phyloP scores from a whole-genome alignment of 2,329 filamentous ascomycete species.

The Ophiostoma fasciatum region DNA sequence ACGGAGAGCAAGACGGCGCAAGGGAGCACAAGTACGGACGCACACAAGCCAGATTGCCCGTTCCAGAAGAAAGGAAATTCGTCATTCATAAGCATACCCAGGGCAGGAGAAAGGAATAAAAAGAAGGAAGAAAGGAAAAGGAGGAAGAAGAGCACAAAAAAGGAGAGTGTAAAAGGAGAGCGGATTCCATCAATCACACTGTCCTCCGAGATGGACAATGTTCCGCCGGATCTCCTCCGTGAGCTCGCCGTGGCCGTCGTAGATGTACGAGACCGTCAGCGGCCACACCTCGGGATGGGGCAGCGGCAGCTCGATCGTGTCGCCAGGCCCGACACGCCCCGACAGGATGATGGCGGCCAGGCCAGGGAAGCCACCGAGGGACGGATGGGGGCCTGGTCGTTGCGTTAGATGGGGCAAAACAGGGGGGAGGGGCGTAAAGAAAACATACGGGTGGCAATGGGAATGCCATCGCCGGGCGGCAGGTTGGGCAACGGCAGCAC shows the following conservation, averaged over 20 bases:
- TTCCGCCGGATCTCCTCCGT: conserved; percentile 35
- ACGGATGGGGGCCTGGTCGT: conserved; percentile 30
- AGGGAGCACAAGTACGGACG: no score
- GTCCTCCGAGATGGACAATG: conserved; percentile 39
- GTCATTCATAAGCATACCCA: conserved; percentile 2
- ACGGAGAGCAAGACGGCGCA: no score
- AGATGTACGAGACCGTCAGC: conserved; percentile 39
- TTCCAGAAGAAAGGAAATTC: background rate
- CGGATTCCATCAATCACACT: conserved; percentile 6
- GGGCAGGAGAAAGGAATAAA: background rate
- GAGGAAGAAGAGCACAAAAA: background rate
- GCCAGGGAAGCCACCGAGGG: conserved; percentile 34
- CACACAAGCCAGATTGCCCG: no score
- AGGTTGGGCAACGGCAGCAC: conserved; percentile 2
- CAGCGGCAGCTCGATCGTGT: conserved; percentile 41
- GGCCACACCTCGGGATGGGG: conserved; percentile 41
- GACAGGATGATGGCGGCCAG: conserved; percentile 40
- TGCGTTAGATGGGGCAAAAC: no score
- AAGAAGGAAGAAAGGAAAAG: background rate
- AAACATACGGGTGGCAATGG: conserved; percentile 32
- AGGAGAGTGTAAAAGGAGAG: background rate
- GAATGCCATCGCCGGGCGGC: conserved; percentile 12
- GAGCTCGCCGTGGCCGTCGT: conserved; percentile 32
- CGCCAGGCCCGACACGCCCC: conserved; percentile 33
- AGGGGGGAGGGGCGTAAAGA: no score